A percentile compares a stretch with the other conserved stretches of the same genome.
These are phyloP conservation scores for Silene vulgaris DNA, from an alignment of 179 eudicot genomes.

Conservation along the genomic window DNA sequence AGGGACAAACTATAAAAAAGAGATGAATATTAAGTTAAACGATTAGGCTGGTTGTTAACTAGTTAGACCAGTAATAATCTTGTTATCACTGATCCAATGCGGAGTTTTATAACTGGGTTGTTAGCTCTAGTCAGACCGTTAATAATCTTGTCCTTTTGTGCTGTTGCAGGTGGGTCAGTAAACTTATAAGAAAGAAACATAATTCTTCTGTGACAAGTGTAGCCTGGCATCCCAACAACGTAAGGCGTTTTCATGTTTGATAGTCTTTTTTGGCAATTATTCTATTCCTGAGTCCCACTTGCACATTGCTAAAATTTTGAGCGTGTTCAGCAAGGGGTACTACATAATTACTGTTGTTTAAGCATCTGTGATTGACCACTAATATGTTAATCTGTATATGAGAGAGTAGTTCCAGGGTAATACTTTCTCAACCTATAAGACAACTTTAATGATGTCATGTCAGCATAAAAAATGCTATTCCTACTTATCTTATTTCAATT, in stretches of 20 bases:
- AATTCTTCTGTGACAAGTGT: slow-evolving; percentile 95
- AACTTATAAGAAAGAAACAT: slow-evolving; percentile 90
- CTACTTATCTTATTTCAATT: no score
- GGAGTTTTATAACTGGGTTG: background rate
- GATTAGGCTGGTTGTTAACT: background rate
- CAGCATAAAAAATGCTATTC: no score
- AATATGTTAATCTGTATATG: background rate
- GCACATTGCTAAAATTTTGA: slow-evolving; percentile 5
- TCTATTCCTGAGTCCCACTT: background rate
- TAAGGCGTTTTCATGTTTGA: slow-evolving; percentile 33
- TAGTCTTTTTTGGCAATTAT: slow-evolving; percentile 2
- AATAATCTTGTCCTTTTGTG: slow-evolving; percentile 8
- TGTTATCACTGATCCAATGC: background rate
- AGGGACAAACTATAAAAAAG: slow-evolving; percentile 4
- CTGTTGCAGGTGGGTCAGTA: slow-evolving; percentile 95
- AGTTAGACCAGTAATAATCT: background rate
- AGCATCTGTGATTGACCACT: slow-evolving; percentile 1
- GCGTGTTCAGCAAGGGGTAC: background rate
- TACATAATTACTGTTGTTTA: background rate
- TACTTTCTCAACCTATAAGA: background rate
- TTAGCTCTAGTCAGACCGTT: no score
- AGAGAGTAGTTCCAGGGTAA: background rate
- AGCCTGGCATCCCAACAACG: slow-evolving; percentile 99
- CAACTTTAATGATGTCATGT: no score
- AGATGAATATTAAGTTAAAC: background rate